phyloP scores from a whole-genome alignment of 345 rosid genomes.

The Physaria fendleri region DNA sequence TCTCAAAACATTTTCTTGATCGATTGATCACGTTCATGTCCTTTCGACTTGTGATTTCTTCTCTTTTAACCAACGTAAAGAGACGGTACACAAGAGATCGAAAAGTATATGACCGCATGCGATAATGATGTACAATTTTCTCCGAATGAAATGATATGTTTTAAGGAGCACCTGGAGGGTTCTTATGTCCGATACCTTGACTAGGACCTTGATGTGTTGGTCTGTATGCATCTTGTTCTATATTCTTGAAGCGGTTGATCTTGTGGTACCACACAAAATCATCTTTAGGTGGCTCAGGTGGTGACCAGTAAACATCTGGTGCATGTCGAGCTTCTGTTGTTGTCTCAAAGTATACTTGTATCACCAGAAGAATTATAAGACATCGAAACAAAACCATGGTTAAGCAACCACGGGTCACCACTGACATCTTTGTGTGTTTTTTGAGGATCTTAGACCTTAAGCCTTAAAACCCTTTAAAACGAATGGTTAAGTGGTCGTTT shows the following conservation, averaged over 20 bases:
- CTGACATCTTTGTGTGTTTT: slow-evolving; percentile 3
- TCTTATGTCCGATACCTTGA: slow-evolving; percentile 33
- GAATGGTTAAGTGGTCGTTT: slow-evolving; percentile 2
- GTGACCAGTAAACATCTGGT: slow-evolving; percentile 22
- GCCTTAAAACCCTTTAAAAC: background rate
- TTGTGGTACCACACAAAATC: slow-evolving; percentile 33
- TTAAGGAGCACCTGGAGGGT: slow-evolving; percentile 30
- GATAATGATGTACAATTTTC: no score
- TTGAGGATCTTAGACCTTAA: background rate
- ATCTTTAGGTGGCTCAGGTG: slow-evolving; percentile 31
- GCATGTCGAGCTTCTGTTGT: slow-evolving; percentile 16
- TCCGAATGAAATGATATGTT: no score
- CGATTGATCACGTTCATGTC: no score
- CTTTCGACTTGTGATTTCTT: no score
- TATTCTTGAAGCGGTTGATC: slow-evolving; percentile 33
- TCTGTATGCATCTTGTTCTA: slow-evolving; percentile 31
- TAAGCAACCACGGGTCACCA: slow-evolving; percentile 18
- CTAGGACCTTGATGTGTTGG: slow-evolving; percentile 35
- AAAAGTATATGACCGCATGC: no score
- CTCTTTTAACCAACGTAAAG: no score
- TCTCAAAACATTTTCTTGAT: no score
- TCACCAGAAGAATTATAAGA: slow-evolving; percentile 3
- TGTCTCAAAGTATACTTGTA: slow-evolving; percentile 9
- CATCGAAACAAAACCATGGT: background rate
- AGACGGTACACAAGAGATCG: no score